phyloP scores from a whole-genome alignment of 352 stramenopile species.

The Phytophthora niederhauseri region DNA sequence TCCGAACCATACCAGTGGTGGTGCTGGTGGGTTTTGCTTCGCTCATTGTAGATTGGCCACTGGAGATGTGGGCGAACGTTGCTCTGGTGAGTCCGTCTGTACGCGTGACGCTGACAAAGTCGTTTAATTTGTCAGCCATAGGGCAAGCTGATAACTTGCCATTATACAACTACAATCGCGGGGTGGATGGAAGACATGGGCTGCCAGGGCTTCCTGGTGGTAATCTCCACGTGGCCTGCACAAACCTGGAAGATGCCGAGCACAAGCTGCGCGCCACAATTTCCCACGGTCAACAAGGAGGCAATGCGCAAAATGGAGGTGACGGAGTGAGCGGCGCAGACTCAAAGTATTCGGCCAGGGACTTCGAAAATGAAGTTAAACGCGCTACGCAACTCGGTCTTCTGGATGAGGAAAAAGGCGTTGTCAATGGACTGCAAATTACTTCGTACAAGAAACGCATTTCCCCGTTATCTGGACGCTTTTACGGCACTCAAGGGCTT shows the following conservation, averaged over 20 bases:
- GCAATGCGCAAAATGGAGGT: constrained; percentile 1
- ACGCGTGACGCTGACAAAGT: neutral
- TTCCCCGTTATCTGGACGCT: neutral
- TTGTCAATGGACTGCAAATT: neutral
- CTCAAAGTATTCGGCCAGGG: neutral
- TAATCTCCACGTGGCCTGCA: constrained; percentile 15
- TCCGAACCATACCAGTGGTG: neutral
- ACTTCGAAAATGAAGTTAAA: neutral
- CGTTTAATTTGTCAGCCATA: constrained; percentile 19
- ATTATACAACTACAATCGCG: neutral
- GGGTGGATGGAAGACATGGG: constrained; percentile 7
- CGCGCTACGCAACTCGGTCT: neutral
- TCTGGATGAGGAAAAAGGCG: neutral
- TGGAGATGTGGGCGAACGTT: constrained; percentile 23
- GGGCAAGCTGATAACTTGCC: neutral
- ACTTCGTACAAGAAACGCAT: neutral
- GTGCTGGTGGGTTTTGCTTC: neutral
- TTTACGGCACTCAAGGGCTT: neutral
- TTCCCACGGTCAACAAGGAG: neutral
- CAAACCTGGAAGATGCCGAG: neutral
- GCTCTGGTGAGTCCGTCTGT: constrained; percentile 16
- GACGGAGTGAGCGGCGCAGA: neutral
- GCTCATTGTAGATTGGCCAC: constrained; percentile 8
- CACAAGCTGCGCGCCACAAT: constrained; percentile 5
- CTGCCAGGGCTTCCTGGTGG: constrained; percentile 21